These are phyloP conservation scores for Gyromitra esculenta DNA, from an alignment of 2,329 filamentous ascomycete species.

Conservation along the genomic window DNA sequence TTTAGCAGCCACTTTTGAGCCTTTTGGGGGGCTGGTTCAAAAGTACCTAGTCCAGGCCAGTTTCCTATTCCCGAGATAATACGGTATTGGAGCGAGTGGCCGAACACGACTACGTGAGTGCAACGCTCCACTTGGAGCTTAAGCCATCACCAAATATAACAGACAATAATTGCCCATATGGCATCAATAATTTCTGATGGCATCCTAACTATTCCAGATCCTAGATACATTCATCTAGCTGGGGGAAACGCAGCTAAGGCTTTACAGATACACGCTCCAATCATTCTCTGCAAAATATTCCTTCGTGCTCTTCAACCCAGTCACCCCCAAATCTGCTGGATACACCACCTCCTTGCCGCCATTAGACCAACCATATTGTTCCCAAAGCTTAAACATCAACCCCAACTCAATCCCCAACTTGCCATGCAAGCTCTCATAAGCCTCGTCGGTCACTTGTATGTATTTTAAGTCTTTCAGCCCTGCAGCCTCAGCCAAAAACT, in stretches of 20 bases:
- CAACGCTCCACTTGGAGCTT: background rate
- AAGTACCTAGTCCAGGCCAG: too few species aligned
- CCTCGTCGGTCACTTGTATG: constrained; percentile 17
- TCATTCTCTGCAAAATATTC: constrained; percentile 14
- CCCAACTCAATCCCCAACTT: constrained; percentile 13
- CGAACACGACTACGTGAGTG: too few species aligned
- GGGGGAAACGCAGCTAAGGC: background rate
- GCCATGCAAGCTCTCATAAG: constrained; percentile 21
- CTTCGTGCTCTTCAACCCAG: background rate
- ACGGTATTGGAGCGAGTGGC: too few species aligned
- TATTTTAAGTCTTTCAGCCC: constrained; percentile 23
- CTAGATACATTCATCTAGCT: background rate
- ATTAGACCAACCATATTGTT: background rate
- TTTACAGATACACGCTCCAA: constrained; percentile 13
- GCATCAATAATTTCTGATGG: background rate
- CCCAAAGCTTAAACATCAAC: constrained; percentile 20
- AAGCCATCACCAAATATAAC: background rate
- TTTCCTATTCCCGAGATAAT: too few species aligned
- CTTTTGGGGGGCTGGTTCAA: too few species aligned
- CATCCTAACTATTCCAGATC: background rate
- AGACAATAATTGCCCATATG: background rate
- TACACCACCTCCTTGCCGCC: background rate
- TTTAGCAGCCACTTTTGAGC: too few species aligned
- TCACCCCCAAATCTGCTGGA: constrained; percentile 17
- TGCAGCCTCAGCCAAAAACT: background rate